Evolutionary conservation across 2,329 filamentous ascomycete genomes (phyloP), one percentile per base, ranked within the genome.

Genomic region (Aspergillus costaricaensis): DNA sequence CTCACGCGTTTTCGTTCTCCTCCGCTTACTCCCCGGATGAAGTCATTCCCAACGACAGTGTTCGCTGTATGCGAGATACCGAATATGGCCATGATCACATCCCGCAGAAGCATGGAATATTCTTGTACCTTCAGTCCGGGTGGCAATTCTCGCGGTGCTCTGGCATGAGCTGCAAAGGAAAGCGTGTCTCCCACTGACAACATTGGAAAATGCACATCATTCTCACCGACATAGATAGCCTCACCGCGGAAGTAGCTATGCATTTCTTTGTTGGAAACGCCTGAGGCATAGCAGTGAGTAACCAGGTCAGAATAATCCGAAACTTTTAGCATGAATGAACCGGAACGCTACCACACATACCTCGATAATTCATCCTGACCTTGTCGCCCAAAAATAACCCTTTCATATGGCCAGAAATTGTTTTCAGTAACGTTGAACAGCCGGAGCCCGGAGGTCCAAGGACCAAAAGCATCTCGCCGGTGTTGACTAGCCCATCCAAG

Each of bases 391-490:
- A 81, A 64, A 84, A 84, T 69, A 93, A 88, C 49, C 91, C 91
- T 67, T 91, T 87, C 36, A 88, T 91, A 75, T 94, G 90, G 63
- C 91, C 91, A 9, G 90, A 85, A 65, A 94, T 84, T 0, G 90
- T 90, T 80, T 94, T 93, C 58, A 95, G 81, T 64, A 93, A 86
- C 1, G 91, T 94, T 14, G 88, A 91, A 75, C 91, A 95, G 49
- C 74, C 73, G 12, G 68, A 70, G 3, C 75, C 75, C 0, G 75
- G 75, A 17, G 68, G 75, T 0, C 81, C 81, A 0, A 83, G 74
- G 2, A 83, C 81, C 2, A 82, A 70, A 51, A 82, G 73, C 74
- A 82, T 80, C 70, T 83, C 81, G 30, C 81, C 80, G 32, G 74
- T 72, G 5, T 75, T 74, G 4, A 89, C 67, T 0, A 87, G 59